phyloP scores from a whole-genome alignment of 192 early-diverging fungal species.

The Coemansia sp. region DNA sequence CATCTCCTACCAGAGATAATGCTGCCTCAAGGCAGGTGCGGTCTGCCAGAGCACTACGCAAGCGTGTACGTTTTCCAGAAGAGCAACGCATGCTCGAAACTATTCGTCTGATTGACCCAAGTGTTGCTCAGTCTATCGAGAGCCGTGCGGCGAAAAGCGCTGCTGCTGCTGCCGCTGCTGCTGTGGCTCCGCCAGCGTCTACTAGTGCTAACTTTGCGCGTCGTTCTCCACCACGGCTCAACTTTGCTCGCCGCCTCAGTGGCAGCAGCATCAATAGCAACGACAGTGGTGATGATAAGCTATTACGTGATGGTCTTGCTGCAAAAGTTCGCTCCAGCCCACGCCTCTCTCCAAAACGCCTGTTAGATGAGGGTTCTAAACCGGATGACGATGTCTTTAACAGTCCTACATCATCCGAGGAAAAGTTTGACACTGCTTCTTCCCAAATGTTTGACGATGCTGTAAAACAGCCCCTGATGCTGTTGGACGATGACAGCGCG shows the following conservation, averaged over 20 bases:
- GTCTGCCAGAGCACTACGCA: slow-evolving; percentile 14
- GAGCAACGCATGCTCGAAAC: slow-evolving; percentile 47
- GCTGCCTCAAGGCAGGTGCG: slow-evolving; percentile 5
- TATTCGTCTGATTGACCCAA: slow-evolving; percentile 45
- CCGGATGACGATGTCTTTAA: slow-evolving; percentile 10
- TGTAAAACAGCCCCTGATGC: background rate
- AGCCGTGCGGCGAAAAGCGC: slow-evolving; percentile 6
- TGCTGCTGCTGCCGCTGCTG: background rate
- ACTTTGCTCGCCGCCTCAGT: background rate
- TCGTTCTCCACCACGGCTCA: no score
- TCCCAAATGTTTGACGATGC: slow-evolving; percentile 13
- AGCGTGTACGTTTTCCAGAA: slow-evolving; percentile 50
- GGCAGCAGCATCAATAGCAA: background rate
- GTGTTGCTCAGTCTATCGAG: slow-evolving; percentile 29
- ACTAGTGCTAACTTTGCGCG: background rate
- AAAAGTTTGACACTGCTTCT: slow-evolving; percentile 18
- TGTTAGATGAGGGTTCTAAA: background rate
- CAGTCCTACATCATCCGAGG: background rate
- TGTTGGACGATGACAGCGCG: background rate
- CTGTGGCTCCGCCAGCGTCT: background rate
- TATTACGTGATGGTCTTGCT: background rate
- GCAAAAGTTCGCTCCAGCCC: slow-evolving; percentile 14
- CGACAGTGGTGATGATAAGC: background rate
- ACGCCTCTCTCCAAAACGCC: slow-evolving; percentile 4
- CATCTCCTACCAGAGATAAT: no score